Conservation (phyloP, 2,329 filamentous ascomycete genomes). For the Fusarium nanum region DNA sequence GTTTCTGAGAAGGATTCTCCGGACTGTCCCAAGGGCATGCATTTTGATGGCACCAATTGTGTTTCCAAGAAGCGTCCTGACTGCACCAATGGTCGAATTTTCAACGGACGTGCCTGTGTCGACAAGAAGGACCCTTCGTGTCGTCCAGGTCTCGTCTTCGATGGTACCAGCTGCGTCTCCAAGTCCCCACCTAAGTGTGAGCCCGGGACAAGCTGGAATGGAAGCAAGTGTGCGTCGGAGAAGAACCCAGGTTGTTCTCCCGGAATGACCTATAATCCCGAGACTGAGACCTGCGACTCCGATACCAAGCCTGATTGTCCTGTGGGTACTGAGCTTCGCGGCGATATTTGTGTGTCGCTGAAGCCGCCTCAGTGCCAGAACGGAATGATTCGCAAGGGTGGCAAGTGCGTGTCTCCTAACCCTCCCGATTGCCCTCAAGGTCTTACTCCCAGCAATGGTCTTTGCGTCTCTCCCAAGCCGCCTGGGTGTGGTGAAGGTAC, state of each 20-base stretch:
- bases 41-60: slow-evolving; percentile 14
- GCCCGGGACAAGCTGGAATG: slow-evolving; percentile 1
- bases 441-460: background rate
- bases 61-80: slow-evolving; percentile 4
- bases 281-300: slow-evolving; percentile 18
- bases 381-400: background rate
- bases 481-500: slow-evolving; percentile 16
- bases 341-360: slow-evolving; percentile 10
- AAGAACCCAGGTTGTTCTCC: background rate
- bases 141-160: background rate
- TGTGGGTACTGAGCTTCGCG: slow-evolving; percentile 7
- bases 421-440: slow-evolving; percentile 2
- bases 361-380: background rate
- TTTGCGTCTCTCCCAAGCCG: slow-evolving; percentile 2
- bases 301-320: background rate
- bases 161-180: slow-evolving; percentile 17
- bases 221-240: slow-evolving; percentile 14
- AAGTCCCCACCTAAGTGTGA: background rate
- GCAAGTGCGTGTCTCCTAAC: slow-evolving; percentile 1
- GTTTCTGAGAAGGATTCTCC: slow-evolving; percentile 9
- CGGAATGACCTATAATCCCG: slow-evolving; percentile 5
- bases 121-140: slow-evolving; percentile 5
- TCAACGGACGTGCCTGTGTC: slow-evolving; percentile 3
- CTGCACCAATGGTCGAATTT: background rate
- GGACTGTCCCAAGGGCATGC: background rate